Evolutionary conservation across 2,329 filamentous ascomycete species (phyloP).

Genomic region (Metarhizium robertsii): DNA sequence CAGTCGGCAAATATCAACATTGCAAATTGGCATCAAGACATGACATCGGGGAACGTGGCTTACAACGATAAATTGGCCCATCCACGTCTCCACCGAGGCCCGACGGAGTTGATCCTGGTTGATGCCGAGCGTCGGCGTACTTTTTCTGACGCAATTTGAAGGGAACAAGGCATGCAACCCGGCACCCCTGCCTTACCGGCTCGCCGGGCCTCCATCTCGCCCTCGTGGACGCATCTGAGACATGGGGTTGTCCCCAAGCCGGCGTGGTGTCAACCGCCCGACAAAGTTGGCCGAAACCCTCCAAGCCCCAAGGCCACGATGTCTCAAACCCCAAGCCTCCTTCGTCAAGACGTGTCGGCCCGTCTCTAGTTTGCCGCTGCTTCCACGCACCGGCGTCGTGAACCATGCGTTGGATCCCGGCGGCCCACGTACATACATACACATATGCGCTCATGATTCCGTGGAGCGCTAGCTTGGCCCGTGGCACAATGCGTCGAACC

Average conservation of each 20-base stretch:
- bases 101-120: no score
- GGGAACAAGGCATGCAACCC: no score
- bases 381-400: not conserved
- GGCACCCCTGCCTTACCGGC: not conserved
- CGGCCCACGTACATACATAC: not conserved
- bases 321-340: constrained; percentile 44
- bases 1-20: no score
- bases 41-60: no score
- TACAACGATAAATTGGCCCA: no score
- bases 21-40: no score
- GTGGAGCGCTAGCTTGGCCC: not conserved
- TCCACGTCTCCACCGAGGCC: no score
- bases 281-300: no score
- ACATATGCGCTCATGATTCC: not conserved
- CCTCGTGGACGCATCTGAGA: not conserved
- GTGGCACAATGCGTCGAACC: not conserved
- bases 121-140: no score
- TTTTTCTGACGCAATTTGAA: no score
- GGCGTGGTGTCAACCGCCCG: no score
- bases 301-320: constrained; percentile 16
- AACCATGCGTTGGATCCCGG: constrained; percentile 14
- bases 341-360: constrained; percentile 31
- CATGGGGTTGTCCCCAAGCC: no score
- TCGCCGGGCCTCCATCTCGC: not conserved
- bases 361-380: not conserved